Evolutionary conservation across 345 rosid species (phyloP).

Genomic region (Streptanthus diversifolius): DNA sequence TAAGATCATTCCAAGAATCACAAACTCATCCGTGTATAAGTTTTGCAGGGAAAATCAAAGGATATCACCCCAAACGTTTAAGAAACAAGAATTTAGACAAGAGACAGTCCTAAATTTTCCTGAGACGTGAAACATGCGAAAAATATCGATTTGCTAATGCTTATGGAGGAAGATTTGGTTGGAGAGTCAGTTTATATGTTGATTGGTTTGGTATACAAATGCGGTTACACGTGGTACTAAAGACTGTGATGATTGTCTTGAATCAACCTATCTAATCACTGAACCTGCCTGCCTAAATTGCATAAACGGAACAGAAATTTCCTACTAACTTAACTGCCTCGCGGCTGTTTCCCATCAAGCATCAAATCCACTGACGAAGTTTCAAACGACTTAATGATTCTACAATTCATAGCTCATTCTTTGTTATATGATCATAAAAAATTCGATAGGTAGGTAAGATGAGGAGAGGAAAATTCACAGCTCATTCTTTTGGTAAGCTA

Average conservation of each 20-base stretch:
- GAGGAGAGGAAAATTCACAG: not conserved
- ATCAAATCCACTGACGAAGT: not conserved
- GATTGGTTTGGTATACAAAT: not conserved
- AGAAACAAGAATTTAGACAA: not conserved
- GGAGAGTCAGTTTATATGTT: not conserved
- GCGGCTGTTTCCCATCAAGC: not conserved
- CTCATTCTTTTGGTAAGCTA: not conserved
- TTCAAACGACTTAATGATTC: not conserved
- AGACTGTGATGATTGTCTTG: not conserved
- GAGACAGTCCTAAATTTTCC: not conserved
- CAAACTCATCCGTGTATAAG: not conserved
- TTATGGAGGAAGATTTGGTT: not conserved
- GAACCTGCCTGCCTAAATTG: not conserved
- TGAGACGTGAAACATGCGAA: not conserved
- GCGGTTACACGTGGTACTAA: not conserved
- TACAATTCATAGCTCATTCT: not conserved
- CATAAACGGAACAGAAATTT: not conserved
- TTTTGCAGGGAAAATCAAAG: not conserved
- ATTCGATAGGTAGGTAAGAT: not conserved
- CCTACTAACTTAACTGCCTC: not conserved
- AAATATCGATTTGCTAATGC: not conserved
- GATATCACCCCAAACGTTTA: not conserved
- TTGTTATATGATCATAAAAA: not conserved
- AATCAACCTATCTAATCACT: not conserved
- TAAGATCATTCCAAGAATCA: slow-evolving; percentile 32